Evolutionary conservation across 352 stramenopile genomes (phyloP).

Genomic region (Globisporangium splendens): DNA sequence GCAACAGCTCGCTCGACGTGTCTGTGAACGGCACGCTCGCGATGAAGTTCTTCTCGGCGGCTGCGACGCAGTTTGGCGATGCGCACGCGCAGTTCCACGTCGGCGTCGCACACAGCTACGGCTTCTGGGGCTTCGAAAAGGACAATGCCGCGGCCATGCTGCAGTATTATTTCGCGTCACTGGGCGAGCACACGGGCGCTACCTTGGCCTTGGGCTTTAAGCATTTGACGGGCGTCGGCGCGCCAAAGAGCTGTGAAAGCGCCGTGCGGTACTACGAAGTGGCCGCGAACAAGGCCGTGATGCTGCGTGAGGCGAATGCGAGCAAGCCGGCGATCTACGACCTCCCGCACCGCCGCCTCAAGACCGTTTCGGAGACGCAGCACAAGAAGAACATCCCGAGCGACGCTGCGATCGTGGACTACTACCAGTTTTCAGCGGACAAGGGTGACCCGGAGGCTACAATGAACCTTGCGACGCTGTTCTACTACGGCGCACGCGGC

Average conservation of each 20-base stretch:
- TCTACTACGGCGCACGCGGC: conserved; percentile 76
- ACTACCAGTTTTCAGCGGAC: conserved; percentile 87
- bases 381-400: conserved; percentile 79
- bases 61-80: conserved; percentile 35
- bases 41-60: conserved; percentile 63
- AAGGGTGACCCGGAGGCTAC: conserved; percentile 84
- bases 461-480: conserved; percentile 81
- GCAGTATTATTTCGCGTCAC: conserved; percentile 83
- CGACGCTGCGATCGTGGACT: conserved; percentile 83
- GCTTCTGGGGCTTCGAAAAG: conserved; percentile 64
- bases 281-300: conserved; percentile 74
- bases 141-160: conserved; percentile 67
- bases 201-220: conserved; percentile 77
- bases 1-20: conserved; percentile 57
- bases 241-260: conserved; percentile 79
- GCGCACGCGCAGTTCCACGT: conserved; percentile 80
- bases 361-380: conserved; percentile 65
- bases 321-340: conserved; percentile 69
- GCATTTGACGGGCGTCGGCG: conserved; percentile 67
- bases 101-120: conserved; percentile 79
- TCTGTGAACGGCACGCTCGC: conserved; percentile 69
- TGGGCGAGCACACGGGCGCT: conserved; percentile 60
- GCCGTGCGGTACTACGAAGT: conserved; percentile 88
- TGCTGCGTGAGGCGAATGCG: conserved; percentile 51
- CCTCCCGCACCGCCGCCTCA: conserved; percentile 65